These are phyloP conservation scores for Colletotrichum karsti DNA, from an alignment of 2,329 filamentous ascomycete species.

Conservation along the genomic window DNA sequence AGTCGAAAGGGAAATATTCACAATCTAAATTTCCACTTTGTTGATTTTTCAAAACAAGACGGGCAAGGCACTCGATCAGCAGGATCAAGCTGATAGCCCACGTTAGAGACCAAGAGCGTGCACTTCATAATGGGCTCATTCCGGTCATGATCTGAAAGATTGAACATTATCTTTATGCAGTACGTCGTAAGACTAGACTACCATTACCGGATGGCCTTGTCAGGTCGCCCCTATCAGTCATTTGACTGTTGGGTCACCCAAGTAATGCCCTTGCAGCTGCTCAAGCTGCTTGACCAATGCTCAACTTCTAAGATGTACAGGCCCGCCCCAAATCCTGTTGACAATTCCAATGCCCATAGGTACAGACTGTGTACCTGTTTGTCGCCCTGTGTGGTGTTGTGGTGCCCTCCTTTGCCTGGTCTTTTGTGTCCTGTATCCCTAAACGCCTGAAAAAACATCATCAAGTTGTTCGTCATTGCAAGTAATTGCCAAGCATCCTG, in stretches of 20 bases:
- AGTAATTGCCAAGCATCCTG: conserved; percentile 7
- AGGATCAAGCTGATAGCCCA: background rate
- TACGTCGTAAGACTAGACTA: conserved; percentile 4
- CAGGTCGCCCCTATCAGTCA: conserved; percentile 5
- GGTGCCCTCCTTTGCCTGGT: background rate
- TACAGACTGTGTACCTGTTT: background rate
- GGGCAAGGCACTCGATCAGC: no score
- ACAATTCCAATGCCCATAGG: background rate
- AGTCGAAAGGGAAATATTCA: background rate
- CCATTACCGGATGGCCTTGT: background rate
- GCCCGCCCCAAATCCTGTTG: background rate
- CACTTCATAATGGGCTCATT: background rate
- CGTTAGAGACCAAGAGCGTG: background rate
- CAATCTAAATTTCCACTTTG: background rate
- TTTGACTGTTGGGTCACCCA: background rate
- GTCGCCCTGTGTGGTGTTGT: background rate
- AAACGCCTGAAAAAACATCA: conserved; percentile 21
- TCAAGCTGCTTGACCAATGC: background rate
- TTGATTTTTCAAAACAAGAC: background rate
- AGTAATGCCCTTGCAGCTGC: background rate
- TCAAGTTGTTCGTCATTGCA: conserved; percentile 22
- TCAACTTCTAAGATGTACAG: conserved; percentile 5
- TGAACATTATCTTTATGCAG: conserved; percentile 28
- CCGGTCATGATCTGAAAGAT: conserved; percentile 9
- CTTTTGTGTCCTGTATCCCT: conserved; percentile 13